Evolutionary conservation across 176 grass and related monocot species (phyloP), one percentile per base, ranked within the genome.

Genomic region (Hyparrhenia diplandra): DNA sequence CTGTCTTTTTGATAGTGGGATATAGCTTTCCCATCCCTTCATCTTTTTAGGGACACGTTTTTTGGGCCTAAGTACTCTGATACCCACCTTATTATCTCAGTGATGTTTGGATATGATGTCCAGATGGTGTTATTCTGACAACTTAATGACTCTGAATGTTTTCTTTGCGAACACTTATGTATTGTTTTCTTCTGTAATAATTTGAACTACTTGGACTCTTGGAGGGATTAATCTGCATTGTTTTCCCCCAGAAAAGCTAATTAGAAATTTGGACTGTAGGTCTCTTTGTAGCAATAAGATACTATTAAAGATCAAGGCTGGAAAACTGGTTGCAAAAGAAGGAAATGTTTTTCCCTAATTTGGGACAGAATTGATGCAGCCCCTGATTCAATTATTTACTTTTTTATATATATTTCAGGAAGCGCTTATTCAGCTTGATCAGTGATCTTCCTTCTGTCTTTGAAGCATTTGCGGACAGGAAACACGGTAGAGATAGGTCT

Each of bases 391-490:
- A 58, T 25, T 5, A 11, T 85, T 60, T 51, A 40, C 21, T 14
- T 31, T 60, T 51, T 55, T 86, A 5, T 41, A n/a, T 69, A 2
- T 83, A 8, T 74, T n/a, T 6, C 86, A 94, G 92, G 88, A 94
- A 94, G 76, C 85, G 92, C 5, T 87, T 94, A 62, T 94, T 91
- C 74, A 85, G 57, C 80, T 49, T 94, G 92, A 89, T 94, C 82
- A 94, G 91, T 25, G 92, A 94, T 69, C 80, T 71, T 16, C 86
- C 92, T 16, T 89, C 84, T 43, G 86, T 94, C 16, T 91, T 73
- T 75, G 92, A 94, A 86, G 55, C 78, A 41, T n/a, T 91, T n/a
- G 72, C 49, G 54, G 89, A 80, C 57, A 91, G 87, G 73, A 91
- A 88, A 73, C 89, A 86, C 12, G n/a, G 69, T 24, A 89, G 82